Evolutionary conservation across 805 yeast species (phyloP), one percentile per base, ranked within the genome.

Genomic region (Clavispora vitiphila): DNA sequence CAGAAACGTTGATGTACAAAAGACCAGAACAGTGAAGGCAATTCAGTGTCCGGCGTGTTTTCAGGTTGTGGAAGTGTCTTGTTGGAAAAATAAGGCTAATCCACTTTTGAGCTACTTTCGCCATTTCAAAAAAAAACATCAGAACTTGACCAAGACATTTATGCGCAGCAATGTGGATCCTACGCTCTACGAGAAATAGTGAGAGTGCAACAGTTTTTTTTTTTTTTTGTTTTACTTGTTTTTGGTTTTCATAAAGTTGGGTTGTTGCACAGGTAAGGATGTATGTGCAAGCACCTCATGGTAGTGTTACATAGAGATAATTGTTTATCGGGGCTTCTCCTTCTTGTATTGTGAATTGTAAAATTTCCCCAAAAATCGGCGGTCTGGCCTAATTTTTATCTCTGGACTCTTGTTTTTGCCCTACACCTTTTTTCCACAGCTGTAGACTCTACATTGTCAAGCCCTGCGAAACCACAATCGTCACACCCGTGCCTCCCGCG

Each of bases 31-130:
- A 12, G 54, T 53, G 5, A 55, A 57, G 14, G 64, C 55, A 12
- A 47, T 61, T 11, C 58, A 51, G 35, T 61, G 65, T 38, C 62
- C 65, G 5, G 55, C 52, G 6, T 61, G 65, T 34, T 49, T 49
- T 20, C 51, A 51, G 26, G 49, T 58, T 18, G 50, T 60, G 30
- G 64, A 60, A 30, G 58, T 57, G 18, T 54, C 56, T 9, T 60
- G 64, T 37, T 60, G 64, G 64, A 55, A 51, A 35, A 53, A 53
- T 42, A 61, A 61, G 40, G 22, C 53, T 2, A 61, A 60, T 38
- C 60, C 58, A 27, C 46, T 61, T 11, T 42, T 60, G 31, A 57
- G 58, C 37, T 61, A 58, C 45, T 61, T 58, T 40, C 52, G 65
- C 5, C 65, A 61, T 38, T 60, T 58, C 46, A 61, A 61, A 37